Conservation (phyloP, 768 basidiomycete genomes). For the Wakefieldia striispora region DNA sequence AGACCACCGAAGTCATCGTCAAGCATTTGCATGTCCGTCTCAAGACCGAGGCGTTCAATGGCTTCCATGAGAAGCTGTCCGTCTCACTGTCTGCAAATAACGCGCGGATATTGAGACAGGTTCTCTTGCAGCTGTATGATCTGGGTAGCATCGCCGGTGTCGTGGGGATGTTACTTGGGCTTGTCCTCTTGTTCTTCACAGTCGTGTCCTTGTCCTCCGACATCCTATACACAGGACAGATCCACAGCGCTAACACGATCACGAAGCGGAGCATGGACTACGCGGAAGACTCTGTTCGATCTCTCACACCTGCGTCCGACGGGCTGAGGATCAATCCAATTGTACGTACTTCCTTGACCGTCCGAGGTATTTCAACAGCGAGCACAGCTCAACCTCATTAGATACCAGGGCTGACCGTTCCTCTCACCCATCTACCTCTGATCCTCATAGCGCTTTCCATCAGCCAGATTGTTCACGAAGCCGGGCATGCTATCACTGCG, state of each 20-base stretch:
- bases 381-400: conserved; percentile 26
- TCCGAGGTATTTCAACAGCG: background rate
- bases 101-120: conserved; percentile 23
- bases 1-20: conserved; percentile 20
- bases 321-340: conserved; percentile 26
- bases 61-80: conserved; percentile 44
- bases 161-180: conserved; percentile 46
- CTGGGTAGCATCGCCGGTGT: conserved; percentile 44
- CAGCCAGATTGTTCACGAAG: conserved; percentile 74
- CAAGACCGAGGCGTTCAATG: conserved; percentile 52
- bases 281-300: background rate
- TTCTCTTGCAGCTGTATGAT: conserved; percentile 45
- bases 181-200: conserved; percentile 41
- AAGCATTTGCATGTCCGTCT: conserved; percentile 34
- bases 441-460: conserved; percentile 60
- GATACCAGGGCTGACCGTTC: conserved; percentile 84
- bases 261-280: conserved; percentile 15
- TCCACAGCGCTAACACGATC: conserved; percentile 6
- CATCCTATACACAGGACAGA: conserved; percentile 3
- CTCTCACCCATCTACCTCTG: conserved; percentile 65
- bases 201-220: conserved; percentile 18
- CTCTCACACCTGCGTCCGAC: background rate
- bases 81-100: conserved; percentile 32
- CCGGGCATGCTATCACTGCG: conserved; percentile 75
- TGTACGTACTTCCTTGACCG: conserved; percentile 22